Evolutionary conservation across 202 grass and related monocot species (phyloP).

Genomic region (Saccharum hybrid): DNA sequence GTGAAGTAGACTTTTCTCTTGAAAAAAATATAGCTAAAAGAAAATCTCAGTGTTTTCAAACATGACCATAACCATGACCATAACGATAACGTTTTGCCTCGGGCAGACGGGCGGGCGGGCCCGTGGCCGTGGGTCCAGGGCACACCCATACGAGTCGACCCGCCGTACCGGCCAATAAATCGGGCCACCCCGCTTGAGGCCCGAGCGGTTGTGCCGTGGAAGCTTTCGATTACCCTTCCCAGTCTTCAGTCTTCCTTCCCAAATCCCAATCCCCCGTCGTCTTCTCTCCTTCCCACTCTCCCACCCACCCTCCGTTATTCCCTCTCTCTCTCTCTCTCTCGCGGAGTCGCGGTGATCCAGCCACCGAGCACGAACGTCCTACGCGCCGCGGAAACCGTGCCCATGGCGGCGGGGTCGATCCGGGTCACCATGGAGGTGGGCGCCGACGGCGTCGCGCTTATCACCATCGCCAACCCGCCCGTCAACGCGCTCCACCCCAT

Average conservation of each 20-base stretch:
- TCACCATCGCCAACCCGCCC: slow-evolving; percentile 93
- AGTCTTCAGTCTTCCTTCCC: background rate
- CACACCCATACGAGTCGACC: background rate
- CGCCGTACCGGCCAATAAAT: background rate
- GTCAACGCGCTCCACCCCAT: slow-evolving; percentile 88
- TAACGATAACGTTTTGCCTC: too few relatives aligned
- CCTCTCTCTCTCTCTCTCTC: background rate
- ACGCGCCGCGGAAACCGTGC: background rate
- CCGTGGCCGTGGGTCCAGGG: background rate
- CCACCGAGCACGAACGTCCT: background rate
- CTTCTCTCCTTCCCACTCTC: background rate
- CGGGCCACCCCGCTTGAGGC: too few relatives aligned
- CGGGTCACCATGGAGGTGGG: slow-evolving; percentile 92
- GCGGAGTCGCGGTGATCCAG: background rate
- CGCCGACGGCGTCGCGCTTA: slow-evolving; percentile 74
- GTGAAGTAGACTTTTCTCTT: too few relatives aligned
- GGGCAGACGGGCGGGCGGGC: background rate
- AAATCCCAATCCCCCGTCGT: too few relatives aligned
- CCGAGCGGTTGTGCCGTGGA: slow-evolving; percentile 22
- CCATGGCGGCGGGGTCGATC: slow-evolving; percentile 65
- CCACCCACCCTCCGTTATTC: too few relatives aligned
- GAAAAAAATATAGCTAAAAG: too few relatives aligned
- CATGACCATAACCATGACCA: too few relatives aligned
- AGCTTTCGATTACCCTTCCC: slow-evolving; percentile 9
- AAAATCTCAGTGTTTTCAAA: too few relatives aligned